A percentile compares a stretch with the other conserved stretches of the same genome.
Evolutionary conservation across 1,139 yeast species (phyloP).

Genomic region (Blastobotrys aristatus): DNA sequence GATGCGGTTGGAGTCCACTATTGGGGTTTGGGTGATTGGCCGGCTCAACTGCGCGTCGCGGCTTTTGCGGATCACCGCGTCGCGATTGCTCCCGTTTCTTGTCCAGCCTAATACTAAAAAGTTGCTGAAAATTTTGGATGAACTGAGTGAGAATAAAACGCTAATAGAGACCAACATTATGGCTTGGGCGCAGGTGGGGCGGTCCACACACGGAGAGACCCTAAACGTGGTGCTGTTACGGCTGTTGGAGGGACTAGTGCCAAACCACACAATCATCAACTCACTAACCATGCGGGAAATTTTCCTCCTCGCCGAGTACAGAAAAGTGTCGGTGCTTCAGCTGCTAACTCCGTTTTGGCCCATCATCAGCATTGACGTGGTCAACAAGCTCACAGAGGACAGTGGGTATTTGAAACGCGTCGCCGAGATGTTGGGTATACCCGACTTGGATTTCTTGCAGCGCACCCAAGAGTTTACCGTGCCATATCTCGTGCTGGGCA

Average conservation of each 20-base stretch:
- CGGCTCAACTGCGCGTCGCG: slow-evolving; percentile 27
- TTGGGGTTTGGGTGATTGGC: slow-evolving; percentile 30
- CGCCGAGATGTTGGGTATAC: slow-evolving; percentile 60
- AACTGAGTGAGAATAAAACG: slow-evolving; percentile 30
- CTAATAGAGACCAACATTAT: slow-evolving; percentile 57
- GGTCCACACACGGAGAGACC: slow-evolving; percentile 55
- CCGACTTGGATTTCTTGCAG: slow-evolving; percentile 54
- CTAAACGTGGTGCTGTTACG: slow-evolving; percentile 56
- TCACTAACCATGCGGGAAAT: slow-evolving; percentile 60
- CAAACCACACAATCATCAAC: slow-evolving; percentile 54
- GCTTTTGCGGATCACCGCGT: slow-evolving; percentile 26
- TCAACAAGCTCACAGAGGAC: slow-evolving; percentile 46
- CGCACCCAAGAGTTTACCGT: slow-evolving; percentile 71
- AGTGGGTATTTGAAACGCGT: slow-evolving; percentile 55
- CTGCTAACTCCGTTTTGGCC: slow-evolving; percentile 76
- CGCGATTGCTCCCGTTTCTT: slow-evolving; percentile 25
- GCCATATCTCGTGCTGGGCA: slow-evolving; percentile 66
- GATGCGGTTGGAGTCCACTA: slow-evolving; percentile 14
- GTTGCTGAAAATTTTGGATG: slow-evolving; percentile 19
- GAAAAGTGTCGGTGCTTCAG: slow-evolving; percentile 43
- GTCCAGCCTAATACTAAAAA: slow-evolving; percentile 15
- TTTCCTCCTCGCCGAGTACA: slow-evolving; percentile 41
- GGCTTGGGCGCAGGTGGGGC: slow-evolving; percentile 58
- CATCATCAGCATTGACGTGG: slow-evolving; percentile 60
- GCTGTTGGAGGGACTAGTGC: slow-evolving; percentile 56